Base-by-base conservation (phyloP, 2,329 filamentous ascomycete genomes). In the Apiospora malaysiana region DNA sequence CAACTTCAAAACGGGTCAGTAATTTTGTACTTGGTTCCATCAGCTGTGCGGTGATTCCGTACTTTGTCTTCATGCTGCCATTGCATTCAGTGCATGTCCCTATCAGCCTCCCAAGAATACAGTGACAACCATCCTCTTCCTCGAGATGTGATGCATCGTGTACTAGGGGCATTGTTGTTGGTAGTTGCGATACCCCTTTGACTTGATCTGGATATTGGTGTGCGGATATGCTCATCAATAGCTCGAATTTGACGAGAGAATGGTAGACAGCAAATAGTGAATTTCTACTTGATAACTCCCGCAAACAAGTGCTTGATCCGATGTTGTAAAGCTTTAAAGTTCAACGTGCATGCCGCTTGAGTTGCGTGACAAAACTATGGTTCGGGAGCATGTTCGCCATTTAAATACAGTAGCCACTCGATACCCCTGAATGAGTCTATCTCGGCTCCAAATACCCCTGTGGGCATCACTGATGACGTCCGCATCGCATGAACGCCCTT, bases 31-130 rank as follows among this genome's bases (percentile, higher is more conserved):
- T n/a, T n/a, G n/a, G n/a, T n/a, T 14, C 2, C 32, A 37, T 21
- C 10, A 16, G 4, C 2, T 40, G 5, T n/a, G 49, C 7, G 9
- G 1, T 4, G 27, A 2, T n/a, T 37, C 4, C 56, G 18, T 40
- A 63, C 56, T 63, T n/a, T 4, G 21, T 63, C 32, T 63, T 63
- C 56, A 63, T 63, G 32, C 56, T 63, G 27, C 56, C 56, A 21
- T 63, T 63, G 56, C 56, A 63, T 8, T n/a, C 32, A 4, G 56
- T 27, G 6, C 56, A 63, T 40, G 56, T 63, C 4, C 56, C 40
- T 8, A 63, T 1, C 10, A 40, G 21, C 18, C 32, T n/a, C 2
- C 56, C 56, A 7, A 32, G 32, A 5, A 63, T n/a, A 14, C 56
- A 63, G 21, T 63, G 56, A 32, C 56, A 63, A 63, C 18, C n/a